Evolutionary conservation across 1,284 basidiomycete species (phyloP), one percentile per base, ranked within the genome.

Genomic region (Cystobasidiaceae sp.): DNA sequence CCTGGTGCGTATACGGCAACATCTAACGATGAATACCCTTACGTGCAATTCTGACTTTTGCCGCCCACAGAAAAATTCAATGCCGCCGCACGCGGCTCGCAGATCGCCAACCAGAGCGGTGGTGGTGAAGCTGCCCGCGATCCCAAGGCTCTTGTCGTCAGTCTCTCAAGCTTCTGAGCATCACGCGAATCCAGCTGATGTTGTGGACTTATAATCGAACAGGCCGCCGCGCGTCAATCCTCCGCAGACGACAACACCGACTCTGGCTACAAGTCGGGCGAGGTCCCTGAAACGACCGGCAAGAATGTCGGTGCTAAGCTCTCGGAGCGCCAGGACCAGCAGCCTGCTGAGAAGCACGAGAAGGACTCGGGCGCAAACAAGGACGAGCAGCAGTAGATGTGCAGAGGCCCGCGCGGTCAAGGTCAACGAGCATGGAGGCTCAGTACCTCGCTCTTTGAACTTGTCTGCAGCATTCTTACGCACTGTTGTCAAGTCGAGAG

Each of bases 81-180:
- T 37, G 6, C 28, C 33, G 6, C 30, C 37, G 56, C 56, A 8
- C 56, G 56, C 8, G 56, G 44, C 4, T 64, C 61, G 15, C 61
- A 64, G 39, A 51, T 54, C 19, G 51, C 52, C 23, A 64, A 64
- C 27, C 49, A 64, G 21, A 45, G 41, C 39, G 61, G 51, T 9
- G 61, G 61, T 32, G 61, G 61, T 37, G 61, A 55, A 28, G 61
- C 51, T 28, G 61, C 61, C 6, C 39, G 52, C 2, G 43, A 64
- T 19, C 45, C 52, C 7, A 64, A 64, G 28, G 61, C 61, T 32
- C 33, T 64, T 4, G 56, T 50, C 21, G 50, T 59, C 5, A 34
- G 56, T 59, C 15, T 13, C n/a, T 39, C 37, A 11, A 39, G 37
- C 11, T 39, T 39, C 37, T 11, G n/a, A n/a, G n/a, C n/a, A n/a